phyloP scores from a whole-genome alignment of 805 yeast species.

The Candida nonsorbophila region DNA sequence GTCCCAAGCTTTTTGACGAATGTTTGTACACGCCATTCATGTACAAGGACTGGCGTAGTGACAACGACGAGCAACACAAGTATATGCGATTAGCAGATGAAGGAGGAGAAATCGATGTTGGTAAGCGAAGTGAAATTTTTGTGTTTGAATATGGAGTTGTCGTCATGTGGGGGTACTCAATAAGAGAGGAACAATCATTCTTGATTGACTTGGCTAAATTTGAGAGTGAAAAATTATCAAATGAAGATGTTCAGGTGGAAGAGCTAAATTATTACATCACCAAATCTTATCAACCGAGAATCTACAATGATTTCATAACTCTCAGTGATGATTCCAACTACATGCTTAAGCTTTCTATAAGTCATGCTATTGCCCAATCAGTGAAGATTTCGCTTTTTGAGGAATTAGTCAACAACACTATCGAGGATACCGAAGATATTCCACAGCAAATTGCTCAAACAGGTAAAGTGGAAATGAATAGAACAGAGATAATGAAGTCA shows the following conservation, averaged over 20 bases:
- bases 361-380: constrained; percentile 94
- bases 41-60: constrained; percentile 69
- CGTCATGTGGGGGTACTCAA: constrained; percentile 92
- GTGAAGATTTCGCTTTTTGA: constrained; percentile 94
- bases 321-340: constrained; percentile 84
- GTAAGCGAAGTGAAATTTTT: constrained; percentile 75
- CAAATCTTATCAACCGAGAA: constrained; percentile 89
- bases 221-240: constrained; percentile 85
- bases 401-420: constrained; percentile 93
- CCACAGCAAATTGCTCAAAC: constrained; percentile 93
- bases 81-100: constrained; percentile 79
- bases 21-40: constrained; percentile 90
- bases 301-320: constrained; percentile 92
- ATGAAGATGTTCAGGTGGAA: constrained; percentile 89
- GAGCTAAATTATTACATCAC: constrained; percentile 95
- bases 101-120: constrained; percentile 91
- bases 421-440: constrained; percentile 94
- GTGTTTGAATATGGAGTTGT: constrained; percentile 96
- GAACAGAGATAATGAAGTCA: constrained; percentile 94
- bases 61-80: constrained; percentile 17
- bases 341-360: constrained; percentile 86
- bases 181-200: constrained; percentile 77
- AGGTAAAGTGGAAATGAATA: constrained; percentile 91
- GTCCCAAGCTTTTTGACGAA: constrained; percentile 88
- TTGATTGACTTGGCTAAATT: constrained; percentile 81